Percentiles rank a stretch among this genome's conserved stretches.
Conservation (phyloP, 78 protist species). For the slime mould (Dictyostelium discoideum) region dicty_2.7 NC_007091.3:1255501-1256000, state of each 20-base stretch:
- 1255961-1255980: too few relatives aligned
- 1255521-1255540: too few relatives aligned
- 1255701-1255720: neutral
- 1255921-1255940: too few relatives aligned
- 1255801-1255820: neutral
- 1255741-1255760: neutral
- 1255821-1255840: neutral
- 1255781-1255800: neutral
- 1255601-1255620: too few relatives aligned
- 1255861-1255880: neutral
- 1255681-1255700: too few relatives aligned
- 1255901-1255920: too few relatives aligned
- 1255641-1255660: neutral
- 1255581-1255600: too few relatives aligned
- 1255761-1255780: neutral
- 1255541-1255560: too few relatives aligned
- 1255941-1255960: too few relatives aligned
- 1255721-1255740: neutral
- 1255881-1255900: too few relatives aligned
- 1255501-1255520: too few relatives aligned
- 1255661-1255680: neutral
- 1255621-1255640: neutral
- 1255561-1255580: too few relatives aligned
- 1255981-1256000: neutral
- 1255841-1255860: neutral